Conservation (phyloP, 2,329 filamentous ascomycete species). For the Trichoderma endophyticum region DNA sequence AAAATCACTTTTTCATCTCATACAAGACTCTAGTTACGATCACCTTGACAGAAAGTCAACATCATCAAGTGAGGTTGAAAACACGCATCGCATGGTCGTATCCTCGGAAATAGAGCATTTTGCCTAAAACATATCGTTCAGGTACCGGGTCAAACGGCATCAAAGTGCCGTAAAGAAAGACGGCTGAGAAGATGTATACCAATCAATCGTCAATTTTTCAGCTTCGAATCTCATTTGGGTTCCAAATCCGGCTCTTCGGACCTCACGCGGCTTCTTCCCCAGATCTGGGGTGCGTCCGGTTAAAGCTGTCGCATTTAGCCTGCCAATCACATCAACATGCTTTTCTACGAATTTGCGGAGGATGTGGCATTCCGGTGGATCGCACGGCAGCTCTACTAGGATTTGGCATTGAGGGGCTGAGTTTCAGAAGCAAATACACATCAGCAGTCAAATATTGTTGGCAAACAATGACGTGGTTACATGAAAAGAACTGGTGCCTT, state of each 20-base stretch:
- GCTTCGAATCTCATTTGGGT: background rate
- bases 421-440: background rate
- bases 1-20: background rate
- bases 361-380: background rate
- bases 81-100: background rate
- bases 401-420: background rate
- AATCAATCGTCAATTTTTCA: background rate
- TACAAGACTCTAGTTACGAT: background rate
- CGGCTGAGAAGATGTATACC: background rate
- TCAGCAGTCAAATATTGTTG: background rate
- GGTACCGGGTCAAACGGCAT: constrained; percentile 11
- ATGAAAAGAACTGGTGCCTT: background rate
- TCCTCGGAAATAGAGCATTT: background rate
- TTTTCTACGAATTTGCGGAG: background rate
- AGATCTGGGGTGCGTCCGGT: constrained; percentile 13
- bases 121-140: background rate
- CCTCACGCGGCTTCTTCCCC: background rate
- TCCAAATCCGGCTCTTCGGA: background rate
- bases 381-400: background rate
- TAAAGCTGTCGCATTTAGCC: constrained; percentile 12
- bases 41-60: background rate
- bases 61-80: background rate
- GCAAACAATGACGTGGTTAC: background rate
- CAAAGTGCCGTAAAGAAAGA: background rate
- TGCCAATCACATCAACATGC: background rate